These are phyloP conservation scores for Blastocystis sp. DNA, from an alignment of 352 stramenopile species.

Conservation along the genomic window DNA sequence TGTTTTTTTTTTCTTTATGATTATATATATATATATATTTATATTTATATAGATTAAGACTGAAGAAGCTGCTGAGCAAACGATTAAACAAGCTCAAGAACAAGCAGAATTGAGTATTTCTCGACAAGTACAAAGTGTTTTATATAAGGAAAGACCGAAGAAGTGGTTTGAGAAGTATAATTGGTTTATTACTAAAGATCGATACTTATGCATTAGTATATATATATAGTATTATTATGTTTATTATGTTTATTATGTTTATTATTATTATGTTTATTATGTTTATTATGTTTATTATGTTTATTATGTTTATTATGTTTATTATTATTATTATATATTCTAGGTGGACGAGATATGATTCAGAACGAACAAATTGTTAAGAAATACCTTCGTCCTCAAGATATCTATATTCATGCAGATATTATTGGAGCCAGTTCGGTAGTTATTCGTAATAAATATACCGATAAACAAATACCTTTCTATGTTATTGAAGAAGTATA, in stretches of 20 bases:
- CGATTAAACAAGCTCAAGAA: conserved; percentile 58
- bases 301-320: no score
- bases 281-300: no score
- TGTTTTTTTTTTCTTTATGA: no score
- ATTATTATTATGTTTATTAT: no score
- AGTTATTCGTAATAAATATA: conserved; percentile 27
- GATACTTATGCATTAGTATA: no score
- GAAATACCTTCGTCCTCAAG: conserved; percentile 60
- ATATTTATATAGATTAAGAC: conserved; percentile 46
- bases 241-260: no score
- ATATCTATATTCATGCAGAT: conserved; percentile 59
- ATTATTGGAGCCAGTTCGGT: conserved; percentile 51
- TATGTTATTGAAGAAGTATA: no score
- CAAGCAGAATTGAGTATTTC: conserved; percentile 49
- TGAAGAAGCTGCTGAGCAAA: conserved; percentile 56
- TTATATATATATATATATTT: no score
- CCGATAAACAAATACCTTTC: no score
- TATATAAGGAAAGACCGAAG: no score
- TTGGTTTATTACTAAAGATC: conserved; percentile 63
- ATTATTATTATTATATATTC: no score
- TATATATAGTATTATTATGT: no score
- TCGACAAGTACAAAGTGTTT: conserved; percentile 50
- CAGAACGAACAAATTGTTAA: conserved; percentile 65
- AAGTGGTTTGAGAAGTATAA: conserved; percentile 70
- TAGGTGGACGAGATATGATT: conserved; percentile 59